Conservation (phyloP, 2,329 filamentous ascomycete genomes). For the Paramyrothecium roridum region DNA sequence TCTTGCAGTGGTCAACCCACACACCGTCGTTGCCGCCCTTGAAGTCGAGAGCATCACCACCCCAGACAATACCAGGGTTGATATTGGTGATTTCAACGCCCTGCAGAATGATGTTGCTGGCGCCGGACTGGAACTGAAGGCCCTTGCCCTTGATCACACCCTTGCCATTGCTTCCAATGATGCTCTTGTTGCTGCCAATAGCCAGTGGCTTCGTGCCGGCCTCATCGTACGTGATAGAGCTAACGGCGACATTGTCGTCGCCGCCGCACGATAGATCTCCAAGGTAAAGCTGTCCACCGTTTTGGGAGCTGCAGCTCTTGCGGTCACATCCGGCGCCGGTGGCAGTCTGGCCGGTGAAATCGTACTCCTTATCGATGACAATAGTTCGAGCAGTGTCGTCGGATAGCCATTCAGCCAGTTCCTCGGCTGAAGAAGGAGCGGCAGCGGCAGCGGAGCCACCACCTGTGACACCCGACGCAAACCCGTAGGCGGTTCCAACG, state of each 20-base stretch:
- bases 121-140: slow-evolving; percentile 14
- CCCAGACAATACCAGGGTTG: slow-evolving; percentile 30
- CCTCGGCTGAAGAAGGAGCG: slow-evolving; percentile 37
- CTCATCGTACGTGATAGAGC: not conserved
- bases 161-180: slow-evolving; percentile 17
- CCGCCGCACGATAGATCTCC: slow-evolving; percentile 17
- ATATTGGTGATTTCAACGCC: slow-evolving; percentile 44
- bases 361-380: slow-evolving; percentile 19
- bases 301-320: slow-evolving; percentile 20
- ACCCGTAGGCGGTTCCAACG: slow-evolving; percentile 23
- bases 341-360: slow-evolving; percentile 19
- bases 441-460: slow-evolving; percentile 42
- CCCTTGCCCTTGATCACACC: slow-evolving; percentile 23
- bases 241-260: not conserved
- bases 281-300: slow-evolving; percentile 12
- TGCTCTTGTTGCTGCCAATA: slow-evolving; percentile 24
- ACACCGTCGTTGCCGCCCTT: slow-evolving; percentile 21
- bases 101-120: slow-evolving; percentile 39
- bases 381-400: slow-evolving; percentile 20
- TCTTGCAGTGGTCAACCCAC: slow-evolving; percentile 21
- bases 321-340: slow-evolving; percentile 9
- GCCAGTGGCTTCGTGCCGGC: slow-evolving; percentile 7
- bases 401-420: slow-evolving; percentile 33
- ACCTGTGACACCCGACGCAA: slow-evolving; percentile 41
- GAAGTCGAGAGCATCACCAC: slow-evolving; percentile 34